phyloP scores from a whole-genome alignment of 2,329 filamentous ascomycete genomes.

The Exophiala oligosperma region DNA sequence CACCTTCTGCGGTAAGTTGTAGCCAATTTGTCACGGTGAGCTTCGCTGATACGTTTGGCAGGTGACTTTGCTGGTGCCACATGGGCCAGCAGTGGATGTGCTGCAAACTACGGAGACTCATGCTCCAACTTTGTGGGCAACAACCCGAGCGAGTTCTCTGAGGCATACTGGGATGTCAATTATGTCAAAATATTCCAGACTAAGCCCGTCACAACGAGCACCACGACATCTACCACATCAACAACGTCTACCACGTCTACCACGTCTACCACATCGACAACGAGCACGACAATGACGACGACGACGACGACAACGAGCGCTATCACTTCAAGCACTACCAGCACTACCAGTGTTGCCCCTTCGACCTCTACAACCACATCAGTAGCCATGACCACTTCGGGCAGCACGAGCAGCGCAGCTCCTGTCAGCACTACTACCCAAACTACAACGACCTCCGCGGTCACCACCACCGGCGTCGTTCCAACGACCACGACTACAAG shows the following conservation, averaged over 20 bases:
- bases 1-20: conserved; percentile 49
- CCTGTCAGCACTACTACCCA: neutral
- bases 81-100: conserved; percentile 56
- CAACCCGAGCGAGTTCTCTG: conserved; percentile 65
- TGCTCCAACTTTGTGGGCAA: conserved; percentile 71
- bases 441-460: neutral
- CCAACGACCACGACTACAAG: neutral
- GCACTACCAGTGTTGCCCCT: neutral
- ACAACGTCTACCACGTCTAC: conserved; percentile 16
- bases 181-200: conserved; percentile 62
- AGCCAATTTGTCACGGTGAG: neutral
- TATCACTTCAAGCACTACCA: conserved; percentile 1
- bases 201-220: conserved; percentile 6
- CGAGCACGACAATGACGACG: conserved; percentile 2
- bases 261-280: conserved; percentile 12
- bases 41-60: neutral
- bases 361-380: neutral
- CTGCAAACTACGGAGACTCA: conserved; percentile 53
- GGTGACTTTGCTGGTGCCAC: conserved; percentile 57
- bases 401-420: neutral
- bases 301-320: conserved; percentile 3
- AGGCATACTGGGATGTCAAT: conserved; percentile 76
- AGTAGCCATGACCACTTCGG: neutral
- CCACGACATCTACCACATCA: conserved; percentile 9
- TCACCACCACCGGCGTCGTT: neutral